Percentiles rank a stretch among this genome's conserved stretches.
Evolutionary conservation across 2,329 filamentous ascomycete species (phyloP).

Genomic region (Fusarium sp.): DNA sequence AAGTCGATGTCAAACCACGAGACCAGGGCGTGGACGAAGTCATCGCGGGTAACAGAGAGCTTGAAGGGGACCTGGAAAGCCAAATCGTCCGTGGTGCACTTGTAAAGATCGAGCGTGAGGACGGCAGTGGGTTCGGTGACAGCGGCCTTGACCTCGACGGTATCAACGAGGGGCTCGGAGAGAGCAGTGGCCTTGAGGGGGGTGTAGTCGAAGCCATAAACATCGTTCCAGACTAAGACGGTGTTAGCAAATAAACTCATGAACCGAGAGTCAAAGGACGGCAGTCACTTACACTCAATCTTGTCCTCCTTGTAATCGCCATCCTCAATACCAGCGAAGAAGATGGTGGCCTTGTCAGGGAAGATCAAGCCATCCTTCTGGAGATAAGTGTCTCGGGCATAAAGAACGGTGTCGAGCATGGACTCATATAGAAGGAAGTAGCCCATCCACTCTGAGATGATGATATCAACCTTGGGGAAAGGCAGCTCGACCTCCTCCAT

Average conservation of each 20-base stretch:
- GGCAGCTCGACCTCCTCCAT: constrained; percentile 98
- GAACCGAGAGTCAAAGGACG: neutral
- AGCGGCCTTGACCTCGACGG: constrained; percentile 95
- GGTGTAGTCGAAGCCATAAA: constrained; percentile 97
- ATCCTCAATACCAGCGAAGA: constrained; percentile 96
- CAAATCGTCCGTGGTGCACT: constrained; percentile 82
- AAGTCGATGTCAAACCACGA: constrained; percentile 99
- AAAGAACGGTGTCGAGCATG: constrained; percentile 98
- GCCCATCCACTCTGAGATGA: constrained; percentile 99
- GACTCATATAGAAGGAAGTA: constrained; percentile 99
- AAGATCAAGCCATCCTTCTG: constrained; percentile 90
- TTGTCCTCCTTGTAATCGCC: constrained; percentile 99
- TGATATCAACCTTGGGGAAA: constrained; percentile 97
- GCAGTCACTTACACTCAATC: constrained; percentile 84
- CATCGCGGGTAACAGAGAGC: constrained; percentile 81
- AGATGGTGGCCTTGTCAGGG: constrained; percentile 98
- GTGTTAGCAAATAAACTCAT: neutral
- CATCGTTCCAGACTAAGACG: constrained; percentile 92
- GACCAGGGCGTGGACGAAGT: constrained; percentile 96
- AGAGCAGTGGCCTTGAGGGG: constrained; percentile 94
- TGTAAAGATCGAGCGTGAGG: constrained; percentile 93
- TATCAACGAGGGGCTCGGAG: constrained; percentile 96
- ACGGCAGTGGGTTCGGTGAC: constrained; percentile 90
- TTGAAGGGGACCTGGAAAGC: constrained; percentile 83
- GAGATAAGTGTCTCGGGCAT: constrained; percentile 93